phyloP scores from a whole-genome alignment of 768 basidiomycete genomes.

The Russula olivacea region DNA sequence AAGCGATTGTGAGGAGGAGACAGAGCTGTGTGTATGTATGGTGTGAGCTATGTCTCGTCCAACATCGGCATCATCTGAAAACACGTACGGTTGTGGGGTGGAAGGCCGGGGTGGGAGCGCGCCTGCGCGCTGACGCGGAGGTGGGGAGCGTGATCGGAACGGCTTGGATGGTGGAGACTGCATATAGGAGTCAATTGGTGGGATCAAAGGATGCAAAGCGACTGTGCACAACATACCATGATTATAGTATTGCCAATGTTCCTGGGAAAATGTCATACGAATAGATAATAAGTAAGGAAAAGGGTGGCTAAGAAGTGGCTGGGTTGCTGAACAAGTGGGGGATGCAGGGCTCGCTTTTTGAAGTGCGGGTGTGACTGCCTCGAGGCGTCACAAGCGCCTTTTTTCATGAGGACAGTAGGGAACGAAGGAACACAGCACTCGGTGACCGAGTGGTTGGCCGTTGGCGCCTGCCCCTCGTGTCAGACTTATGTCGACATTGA shows the following conservation, averaged over 20 bases:
- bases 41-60: not conserved
- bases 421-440: not conserved
- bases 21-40: not conserved
- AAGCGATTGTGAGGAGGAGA: not conserved
- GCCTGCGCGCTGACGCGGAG: conserved; percentile 8
- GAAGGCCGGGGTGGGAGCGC: not conserved
- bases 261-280: conserved; percentile 4
- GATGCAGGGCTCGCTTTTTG: not conserved
- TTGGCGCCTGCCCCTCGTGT: not conserved
- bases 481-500: not conserved
- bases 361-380: not conserved
- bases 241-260: not conserved
- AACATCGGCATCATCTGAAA: not conserved
- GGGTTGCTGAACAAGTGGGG: conserved; percentile 1
- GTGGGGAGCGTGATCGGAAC: conserved; percentile 11
- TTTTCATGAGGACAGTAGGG: not conserved
- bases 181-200: not conserved
- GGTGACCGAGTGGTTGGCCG: not conserved
- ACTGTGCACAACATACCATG: conserved; percentile 11
- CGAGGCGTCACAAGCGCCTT: not conserved
- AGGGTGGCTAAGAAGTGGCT: too few relatives aligned
- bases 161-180: conserved; percentile 15
- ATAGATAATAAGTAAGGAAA: conserved; percentile 10
- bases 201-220: not conserved
- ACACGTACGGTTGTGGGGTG: conserved; percentile 13